Evolutionary conservation across 345 rosid genomes (phyloP), one percentile per base, ranked within the genome.

Genomic region (Populus simonii): DNA sequence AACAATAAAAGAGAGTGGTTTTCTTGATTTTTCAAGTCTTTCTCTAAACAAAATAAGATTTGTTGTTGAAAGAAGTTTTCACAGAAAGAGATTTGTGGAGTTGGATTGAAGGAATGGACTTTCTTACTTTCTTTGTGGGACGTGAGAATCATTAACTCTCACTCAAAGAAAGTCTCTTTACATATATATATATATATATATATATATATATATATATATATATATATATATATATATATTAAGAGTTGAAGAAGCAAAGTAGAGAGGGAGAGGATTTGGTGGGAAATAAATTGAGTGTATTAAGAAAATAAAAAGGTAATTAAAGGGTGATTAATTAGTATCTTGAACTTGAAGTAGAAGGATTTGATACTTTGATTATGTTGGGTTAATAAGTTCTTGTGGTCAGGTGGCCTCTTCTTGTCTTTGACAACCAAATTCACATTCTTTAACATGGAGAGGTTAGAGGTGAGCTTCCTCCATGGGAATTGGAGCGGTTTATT

Each of bases 61-160:
- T 70, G 72, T 10, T 72, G 65, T 16, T 8, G 75, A 23, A 25
- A 31, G 73, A 33, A 35, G 66, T 69, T 29, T 31, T 33, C 12
- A 55, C 41, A 70, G 36, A 49, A 49, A 72, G 59, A 45, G 45
- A 36, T 27, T 55, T 51, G 68, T 78, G 68, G 90, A 87, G 90
- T 85, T 76, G 82, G 82, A 82, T 67, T 86, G 78, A 82, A 86
- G 89, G 61, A 85, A 86, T 65, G 53, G 63, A 78, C 67, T 80
- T 59, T 23, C 29, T 38, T 57, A 9, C 29, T 38, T 59, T 63
- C 27, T 25, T 70, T 61, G 79, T 59, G 73, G 85, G 80, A 80
- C 80, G 87, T 71, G 87, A 68, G 79, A 77, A 85, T 77, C 86
- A 85, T 85, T 83, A 81, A 74, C 68, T 81, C 33, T 57, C 27